These are phyloP conservation scores for Lactarius sanguifluus DNA, from an alignment of 768 basidiomycete genomes.

Conservation along the genomic window DNA sequence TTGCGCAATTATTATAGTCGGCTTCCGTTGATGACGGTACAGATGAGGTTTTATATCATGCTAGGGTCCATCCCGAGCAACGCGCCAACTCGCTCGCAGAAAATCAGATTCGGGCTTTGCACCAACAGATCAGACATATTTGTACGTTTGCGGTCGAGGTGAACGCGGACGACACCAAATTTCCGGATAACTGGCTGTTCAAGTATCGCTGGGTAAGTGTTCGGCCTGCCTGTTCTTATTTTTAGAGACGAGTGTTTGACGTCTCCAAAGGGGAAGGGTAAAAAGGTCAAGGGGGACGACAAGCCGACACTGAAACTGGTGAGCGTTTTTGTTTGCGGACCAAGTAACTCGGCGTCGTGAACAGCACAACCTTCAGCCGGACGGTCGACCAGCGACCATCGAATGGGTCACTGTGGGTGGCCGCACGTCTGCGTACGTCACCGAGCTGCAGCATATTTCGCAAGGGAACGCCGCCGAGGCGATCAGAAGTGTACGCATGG, in stretches of 20 bases:
- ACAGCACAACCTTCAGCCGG: constrained; percentile 46
- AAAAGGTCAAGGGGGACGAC: constrained; percentile 41
- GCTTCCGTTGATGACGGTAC: neutral
- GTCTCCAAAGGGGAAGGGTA: constrained; percentile 53
- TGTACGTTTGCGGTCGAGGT: constrained; percentile 62
- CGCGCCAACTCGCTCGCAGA: constrained; percentile 55
- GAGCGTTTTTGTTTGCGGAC: constrained; percentile 16
- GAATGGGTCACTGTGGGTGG: constrained; percentile 76
- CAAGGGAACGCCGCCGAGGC: neutral
- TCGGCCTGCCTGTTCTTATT: neutral
- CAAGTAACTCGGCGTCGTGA: neutral
- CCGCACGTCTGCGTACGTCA: constrained; percentile 70
- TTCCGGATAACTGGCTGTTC: constrained; percentile 69
- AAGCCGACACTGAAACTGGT: constrained; percentile 46
- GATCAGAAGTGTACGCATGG: neutral
- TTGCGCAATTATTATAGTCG: neutral
- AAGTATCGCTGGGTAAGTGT: constrained; percentile 63
- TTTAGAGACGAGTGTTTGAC: neutral
- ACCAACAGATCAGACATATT: constrained; percentile 53
- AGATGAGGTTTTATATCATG: constrained; percentile 77
- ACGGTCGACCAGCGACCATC: constrained; percentile 68
- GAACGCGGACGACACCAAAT: constrained; percentile 66
- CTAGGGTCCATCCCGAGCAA: constrained; percentile 70
- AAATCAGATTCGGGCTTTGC: constrained; percentile 49
- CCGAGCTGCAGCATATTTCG: constrained; percentile 52